Evolutionary conservation across 1,284 basidiomycete genomes (phyloP), one percentile per base, ranked within the genome.

Genomic region (Tremellales sp.): DNA sequence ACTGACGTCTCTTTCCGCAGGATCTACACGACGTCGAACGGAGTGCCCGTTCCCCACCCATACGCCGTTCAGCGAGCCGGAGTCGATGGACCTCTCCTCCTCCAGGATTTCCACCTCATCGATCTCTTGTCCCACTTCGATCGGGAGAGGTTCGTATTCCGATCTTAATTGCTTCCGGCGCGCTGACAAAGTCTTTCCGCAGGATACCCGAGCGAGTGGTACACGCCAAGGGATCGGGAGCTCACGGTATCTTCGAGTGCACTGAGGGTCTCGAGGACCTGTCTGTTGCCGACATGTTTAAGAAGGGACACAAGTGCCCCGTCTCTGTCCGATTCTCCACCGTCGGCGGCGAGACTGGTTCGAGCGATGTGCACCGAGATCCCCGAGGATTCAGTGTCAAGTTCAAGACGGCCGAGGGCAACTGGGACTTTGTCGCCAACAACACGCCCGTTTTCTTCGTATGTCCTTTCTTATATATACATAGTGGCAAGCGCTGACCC

Each of bases 321-420:
- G 39, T 73, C 31, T 70, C 72, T 27, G 54, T 57, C 10, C 70
- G 74, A 39, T 72, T 76, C 62, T 75, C 73, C 18, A 78, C 76
- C 24, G 77, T 78, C 47, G 77, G 76, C 29, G 75, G 92, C 48
- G 90, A 94, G 74, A 77, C 77, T 32, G 91, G 92, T 24, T 90
- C 88, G 26, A 80, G 87, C 27, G 93, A 97, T 68, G 87, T 25
- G 9, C 38, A 25, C 45, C 56, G 70, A 58, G 92, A 95, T 70
- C 89, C 89, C 38, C 86, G 90, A 73, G 92, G 91, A 8, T 95
- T 94, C 65, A 81, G 90, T 2, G 73, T 95, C 78, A 97, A 97
- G 78, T 77, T 97, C 58, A 83, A 80, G 71, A 93, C 92, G 0
- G 80, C 85, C 24, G 81, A 95, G 66, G 92, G 92, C 28, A 92